phyloP scores from a whole-genome alignment of 2,329 filamentous ascomycete genomes.

The Sclerotinia nivalis region DNA sequence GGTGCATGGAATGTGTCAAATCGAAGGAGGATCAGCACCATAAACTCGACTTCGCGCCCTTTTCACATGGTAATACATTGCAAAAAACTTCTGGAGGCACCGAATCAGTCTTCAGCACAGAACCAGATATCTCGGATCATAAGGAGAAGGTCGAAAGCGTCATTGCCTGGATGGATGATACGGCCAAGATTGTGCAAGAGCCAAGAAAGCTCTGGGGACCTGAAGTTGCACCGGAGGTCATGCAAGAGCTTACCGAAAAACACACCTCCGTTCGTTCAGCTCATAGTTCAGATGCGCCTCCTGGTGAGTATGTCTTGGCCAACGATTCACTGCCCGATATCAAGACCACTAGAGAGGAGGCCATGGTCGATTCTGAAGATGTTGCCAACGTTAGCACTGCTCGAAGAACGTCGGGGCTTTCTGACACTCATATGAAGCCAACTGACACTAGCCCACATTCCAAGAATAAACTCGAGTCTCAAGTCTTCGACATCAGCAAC shows the following conservation, averaged over 20 bases:
- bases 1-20: background rate
- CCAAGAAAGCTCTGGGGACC: background rate
- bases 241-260: background rate
- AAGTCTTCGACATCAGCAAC: background rate
- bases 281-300: background rate
- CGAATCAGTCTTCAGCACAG: background rate
- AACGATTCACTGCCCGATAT: too few relatives aligned
- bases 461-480: background rate
- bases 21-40: background rate
- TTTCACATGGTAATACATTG: background rate
- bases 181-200: background rate
- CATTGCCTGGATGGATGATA: background rate
- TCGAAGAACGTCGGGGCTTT: fast-evolving
- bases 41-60: background rate
- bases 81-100: background rate
- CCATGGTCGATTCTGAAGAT: too few relatives aligned
- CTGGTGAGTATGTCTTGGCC: background rate
- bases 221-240: background rate
- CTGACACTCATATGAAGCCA: too few relatives aligned
- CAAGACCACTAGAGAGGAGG: too few relatives aligned
- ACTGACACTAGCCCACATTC: background rate
- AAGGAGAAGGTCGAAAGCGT: background rate
- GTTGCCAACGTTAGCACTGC: background rate
- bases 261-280: background rate
- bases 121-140: background rate